Base-by-base conservation (phyloP, 129 eudicot species). In the Ambrosia trifida region DNA sequence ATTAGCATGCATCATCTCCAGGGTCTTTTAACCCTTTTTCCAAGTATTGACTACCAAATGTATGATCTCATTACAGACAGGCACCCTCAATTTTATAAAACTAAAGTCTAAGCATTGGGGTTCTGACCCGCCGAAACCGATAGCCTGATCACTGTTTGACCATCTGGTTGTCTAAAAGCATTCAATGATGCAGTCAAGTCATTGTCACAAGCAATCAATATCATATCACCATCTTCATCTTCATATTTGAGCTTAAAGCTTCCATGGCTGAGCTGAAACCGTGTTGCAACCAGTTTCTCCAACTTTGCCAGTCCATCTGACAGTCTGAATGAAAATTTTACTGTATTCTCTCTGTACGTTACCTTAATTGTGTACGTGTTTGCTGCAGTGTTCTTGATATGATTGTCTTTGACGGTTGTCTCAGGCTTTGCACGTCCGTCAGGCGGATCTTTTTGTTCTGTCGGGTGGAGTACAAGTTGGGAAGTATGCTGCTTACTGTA, bases 221-320 rank as follows among this genome's bases (percentile, higher is more conserved):
- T 50, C 33, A 13, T 68, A 51, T 68, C 73, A 32, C 62, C 62
- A 68, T 68, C 73, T 33, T 51, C 62, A 4, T 68, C 73, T 51
- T 33, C 62, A 50, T 68, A 68, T 68, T 51, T 51, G 17, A 68
- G 73, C 17, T 18, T 50, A 50, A 68, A 68, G 47, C 62, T 50
- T 50, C 62, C 73, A 17, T 4, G 33, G 8, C 11, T 32, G n/a
- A 50, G 61, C 12, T 47, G 62, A 50, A 68, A 68, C 62, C 62
- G 33, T 30, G 46, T 16, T 16, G 61, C 73, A 32, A 68, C 62
- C 49, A 68, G 11, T 10, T 68, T 13, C 47, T 68, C 49, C 62
- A 68, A 51, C 62, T 51, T 68, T 68, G 10, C 47, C 73, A 68
- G 31, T 51, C 73, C 73, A 68, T 68, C 73, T 11, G 35, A 31